Evolutionary conservation across 768 basidiomycete species (phyloP).

Genomic region (Boletus bicolor): DNA sequence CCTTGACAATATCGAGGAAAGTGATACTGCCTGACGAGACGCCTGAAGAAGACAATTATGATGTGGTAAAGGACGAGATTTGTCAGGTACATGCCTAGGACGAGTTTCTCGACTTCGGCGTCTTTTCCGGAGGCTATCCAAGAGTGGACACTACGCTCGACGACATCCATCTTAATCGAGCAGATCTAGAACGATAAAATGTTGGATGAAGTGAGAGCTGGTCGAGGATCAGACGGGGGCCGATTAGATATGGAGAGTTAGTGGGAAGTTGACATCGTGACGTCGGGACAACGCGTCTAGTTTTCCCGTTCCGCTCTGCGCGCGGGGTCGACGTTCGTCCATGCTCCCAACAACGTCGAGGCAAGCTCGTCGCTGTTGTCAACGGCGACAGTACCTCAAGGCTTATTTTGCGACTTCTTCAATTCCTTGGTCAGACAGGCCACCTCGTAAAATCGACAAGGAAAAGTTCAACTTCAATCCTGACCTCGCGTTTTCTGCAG

Average conservation of each 20-base stretch:
- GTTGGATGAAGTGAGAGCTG: background rate
- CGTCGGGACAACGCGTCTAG: conserved; percentile 3
- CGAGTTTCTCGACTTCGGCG: conserved; percentile 54
- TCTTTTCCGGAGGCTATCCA: conserved; percentile 69
- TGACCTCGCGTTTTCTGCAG: conserved; percentile 50
- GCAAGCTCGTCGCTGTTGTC: conserved; percentile 18
- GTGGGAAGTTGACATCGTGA: background rate
- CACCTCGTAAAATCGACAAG: conserved; percentile 11
- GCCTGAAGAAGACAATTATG: conserved; percentile 32
- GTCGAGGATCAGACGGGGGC: background rate
- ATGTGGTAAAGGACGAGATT: background rate
- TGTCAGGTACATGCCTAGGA: conserved; percentile 47
- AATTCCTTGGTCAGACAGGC: conserved; percentile 10
- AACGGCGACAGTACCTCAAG: conserved; percentile 23
- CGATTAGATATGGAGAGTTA: conserved; percentile 7
- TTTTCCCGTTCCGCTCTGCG: conserved; percentile 8
- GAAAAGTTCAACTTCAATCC: conserved; percentile 83
- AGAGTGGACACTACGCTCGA: conserved; percentile 58
- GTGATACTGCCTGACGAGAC: conserved; percentile 54
- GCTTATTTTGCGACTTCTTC: conserved; percentile 25
- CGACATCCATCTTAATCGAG: conserved; percentile 36
- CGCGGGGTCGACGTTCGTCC: background rate
- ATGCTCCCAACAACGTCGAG: conserved; percentile 24
- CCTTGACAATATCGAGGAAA: conserved; percentile 78
- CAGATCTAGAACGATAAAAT: background rate